A percentile compares a stretch with the other conserved stretches of the same genome.
These are phyloP conservation scores for Xylaria bambusicola DNA, from an alignment of 495 filamentous ascomycete genomes.

Conservation along the genomic window DNA sequence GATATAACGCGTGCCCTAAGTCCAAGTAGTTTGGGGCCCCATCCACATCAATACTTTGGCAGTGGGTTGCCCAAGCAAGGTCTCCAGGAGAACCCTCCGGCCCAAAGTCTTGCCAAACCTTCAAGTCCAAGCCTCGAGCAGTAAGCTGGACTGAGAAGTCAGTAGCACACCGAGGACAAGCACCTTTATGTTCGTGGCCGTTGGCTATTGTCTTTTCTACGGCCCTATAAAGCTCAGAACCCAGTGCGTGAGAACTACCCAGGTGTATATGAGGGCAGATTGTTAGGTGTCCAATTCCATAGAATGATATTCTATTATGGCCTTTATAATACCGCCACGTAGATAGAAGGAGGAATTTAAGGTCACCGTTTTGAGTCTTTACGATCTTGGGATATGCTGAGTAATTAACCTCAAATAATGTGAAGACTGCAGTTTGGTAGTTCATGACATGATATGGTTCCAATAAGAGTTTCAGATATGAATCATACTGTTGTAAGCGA, in stretches of 20 bases:
- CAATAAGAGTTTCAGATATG: background rate
- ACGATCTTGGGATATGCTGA: conserved; percentile 1
- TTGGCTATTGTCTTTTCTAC: no score
- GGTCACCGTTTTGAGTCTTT: background rate
- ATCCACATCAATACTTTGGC: background rate
- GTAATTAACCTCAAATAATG: background rate
- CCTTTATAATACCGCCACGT: conserved; percentile 1
- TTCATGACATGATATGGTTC: background rate
- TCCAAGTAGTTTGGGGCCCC: background rate
- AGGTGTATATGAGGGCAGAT: conserved; percentile 5
- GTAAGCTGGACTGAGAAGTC: background rate
- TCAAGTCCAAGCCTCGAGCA: background rate
- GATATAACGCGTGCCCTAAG: background rate
- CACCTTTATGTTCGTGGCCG: background rate
- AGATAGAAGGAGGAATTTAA: conserved; percentile 2
- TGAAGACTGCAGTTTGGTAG: background rate
- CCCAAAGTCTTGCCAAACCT: conserved; percentile 12
- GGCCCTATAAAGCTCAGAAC: background rate
- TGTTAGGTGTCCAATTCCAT: background rate
- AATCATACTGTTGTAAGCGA: background rate
- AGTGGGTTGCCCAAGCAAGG: background rate
- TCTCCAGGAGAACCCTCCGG: background rate
- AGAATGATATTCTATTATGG: background rate
- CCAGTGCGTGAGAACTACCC: background rate
- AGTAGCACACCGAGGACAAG: background rate